Evolutionary conservation across 805 yeast species (phyloP).

Genomic region (Phaffomyces antillensis): DNA sequence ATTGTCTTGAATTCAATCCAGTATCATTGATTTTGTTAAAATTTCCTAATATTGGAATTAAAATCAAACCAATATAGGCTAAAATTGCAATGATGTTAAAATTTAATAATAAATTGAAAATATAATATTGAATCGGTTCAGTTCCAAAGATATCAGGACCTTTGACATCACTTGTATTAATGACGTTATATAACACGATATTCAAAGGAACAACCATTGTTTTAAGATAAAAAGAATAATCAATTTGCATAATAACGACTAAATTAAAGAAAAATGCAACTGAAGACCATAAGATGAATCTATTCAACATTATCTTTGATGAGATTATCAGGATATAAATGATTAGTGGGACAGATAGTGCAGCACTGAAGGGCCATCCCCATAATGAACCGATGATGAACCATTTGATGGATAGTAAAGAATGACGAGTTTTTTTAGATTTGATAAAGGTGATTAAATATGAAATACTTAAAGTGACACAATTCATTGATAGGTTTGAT

Average conservation of each 20-base stretch:
- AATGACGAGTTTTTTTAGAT: constrained; percentile 11
- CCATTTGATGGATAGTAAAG: constrained; percentile 32
- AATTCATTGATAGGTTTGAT: constrained; percentile 64
- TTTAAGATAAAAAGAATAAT: constrained; percentile 55
- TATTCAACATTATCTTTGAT: constrained; percentile 4
- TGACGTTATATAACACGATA: constrained; percentile 76
- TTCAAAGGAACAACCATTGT: constrained; percentile 70
- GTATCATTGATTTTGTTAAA: constrained; percentile 8
- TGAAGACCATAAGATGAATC: constrained; percentile 20
- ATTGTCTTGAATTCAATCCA: constrained; percentile 1
- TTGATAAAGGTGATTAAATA: constrained; percentile 27
- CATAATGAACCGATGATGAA: constrained; percentile 62
- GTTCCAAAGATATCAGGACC: constrained; percentile 92
- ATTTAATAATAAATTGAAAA: constrained; percentile 62
- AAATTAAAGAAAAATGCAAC: constrained; percentile 19
- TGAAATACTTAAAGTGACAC: constrained; percentile 39
- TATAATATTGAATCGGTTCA: constrained; percentile 71
- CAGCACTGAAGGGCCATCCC: constrained; percentile 89
- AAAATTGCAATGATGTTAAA: constrained; percentile 52
- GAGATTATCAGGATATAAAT: constrained; percentile 25
- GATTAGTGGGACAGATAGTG: constrained; percentile 55
- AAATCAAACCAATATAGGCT: constrained; percentile 32
- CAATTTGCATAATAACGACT: constrained; percentile 34
- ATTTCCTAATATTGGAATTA: constrained; percentile 20
- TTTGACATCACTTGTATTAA: constrained; percentile 50